Conservation (phyloP, 108 stramenopile species). For the Cyclotella sp. region DNA sequence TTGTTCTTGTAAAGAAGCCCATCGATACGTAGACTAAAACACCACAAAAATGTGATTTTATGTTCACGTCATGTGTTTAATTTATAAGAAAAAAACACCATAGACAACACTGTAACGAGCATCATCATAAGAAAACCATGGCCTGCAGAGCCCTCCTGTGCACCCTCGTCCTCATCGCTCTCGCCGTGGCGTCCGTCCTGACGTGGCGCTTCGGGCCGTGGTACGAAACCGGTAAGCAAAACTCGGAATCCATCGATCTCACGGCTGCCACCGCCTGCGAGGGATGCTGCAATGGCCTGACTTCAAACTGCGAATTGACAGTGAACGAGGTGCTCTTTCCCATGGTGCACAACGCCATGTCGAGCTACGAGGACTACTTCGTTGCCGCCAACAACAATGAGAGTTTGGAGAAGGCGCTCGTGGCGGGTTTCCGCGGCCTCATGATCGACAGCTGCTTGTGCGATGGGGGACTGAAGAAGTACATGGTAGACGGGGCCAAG, state of each 20-base stretch:
- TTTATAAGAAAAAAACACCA: no score
- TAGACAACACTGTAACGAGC: no score
- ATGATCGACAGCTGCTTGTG: slow-evolving; percentile 76
- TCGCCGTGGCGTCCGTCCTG: slow-evolving; percentile 6
- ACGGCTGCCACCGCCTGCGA: slow-evolving; percentile 15
- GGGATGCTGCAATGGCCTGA: slow-evolving; percentile 48
- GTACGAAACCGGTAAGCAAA: slow-evolving; percentile 15
- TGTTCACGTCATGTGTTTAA: no score
- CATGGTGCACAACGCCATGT: slow-evolving; percentile 72
- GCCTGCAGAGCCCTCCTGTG: slow-evolving; percentile 18
- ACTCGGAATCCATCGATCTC: slow-evolving; percentile 5
- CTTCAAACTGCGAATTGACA: slow-evolving; percentile 62
- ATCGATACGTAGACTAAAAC: no score
- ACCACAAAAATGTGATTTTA: no score
- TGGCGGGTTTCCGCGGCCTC: slow-evolving; percentile 74
- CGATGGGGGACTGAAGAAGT: slow-evolving; percentile 39
- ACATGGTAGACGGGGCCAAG: slow-evolving; percentile 6
- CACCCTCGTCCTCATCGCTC: slow-evolving; percentile 5
- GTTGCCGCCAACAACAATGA: slow-evolving; percentile 61
- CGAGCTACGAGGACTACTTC: slow-evolving; percentile 56
- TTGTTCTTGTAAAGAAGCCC: no score
- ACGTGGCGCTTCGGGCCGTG: slow-evolving; percentile 36
- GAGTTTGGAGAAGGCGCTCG: slow-evolving; percentile 64
- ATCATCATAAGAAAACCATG: not conserved
- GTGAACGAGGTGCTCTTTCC: slow-evolving; percentile 68